Percentiles rank a stretch among this genome's conserved stretches.
Evolutionary conservation across 2,329 filamentous ascomycete species (phyloP).

Genomic region (Aspergillus arachidicola): DNA sequence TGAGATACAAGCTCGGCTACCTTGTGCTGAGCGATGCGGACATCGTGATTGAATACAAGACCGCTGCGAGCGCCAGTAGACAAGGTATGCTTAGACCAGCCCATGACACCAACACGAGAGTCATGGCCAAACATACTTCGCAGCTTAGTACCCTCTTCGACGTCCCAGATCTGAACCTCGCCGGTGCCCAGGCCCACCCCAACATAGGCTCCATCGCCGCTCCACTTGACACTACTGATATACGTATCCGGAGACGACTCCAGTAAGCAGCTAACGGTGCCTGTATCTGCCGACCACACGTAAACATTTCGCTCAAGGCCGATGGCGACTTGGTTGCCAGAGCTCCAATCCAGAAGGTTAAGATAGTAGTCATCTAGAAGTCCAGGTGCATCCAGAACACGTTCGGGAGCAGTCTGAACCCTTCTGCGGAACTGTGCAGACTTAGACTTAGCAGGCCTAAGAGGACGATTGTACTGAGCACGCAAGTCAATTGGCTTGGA

Average conservation of each 20-base stretch:
- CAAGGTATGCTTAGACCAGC: slow-evolving; percentile 97
- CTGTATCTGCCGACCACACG: slow-evolving; percentile 96
- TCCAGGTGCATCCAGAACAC: slow-evolving; percentile 92
- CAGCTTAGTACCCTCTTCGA: slow-evolving; percentile 90
- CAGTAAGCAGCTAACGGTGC: slow-evolving; percentile 82
- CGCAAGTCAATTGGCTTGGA: slow-evolving; percentile 97
- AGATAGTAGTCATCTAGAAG: slow-evolving; percentile 99
- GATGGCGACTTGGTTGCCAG: slow-evolving; percentile 95
- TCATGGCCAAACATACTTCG: slow-evolving; percentile 99
- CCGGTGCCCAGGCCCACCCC: slow-evolving; percentile 92
- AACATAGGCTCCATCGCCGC: slow-evolving; percentile 93
- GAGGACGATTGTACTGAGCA: slow-evolving; percentile 94
- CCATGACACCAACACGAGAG: slow-evolving; percentile 95
- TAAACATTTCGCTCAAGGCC: slow-evolving; percentile 96
- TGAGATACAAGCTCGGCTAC: slow-evolving; percentile 95
- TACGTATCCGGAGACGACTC: slow-evolving; percentile 91
- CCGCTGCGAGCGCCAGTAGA: slow-evolving; percentile 94
- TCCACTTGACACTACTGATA: slow-evolving; percentile 98
- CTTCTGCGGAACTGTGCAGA: slow-evolving; percentile 88
- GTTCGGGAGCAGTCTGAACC: slow-evolving; percentile 91
- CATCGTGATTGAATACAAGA: slow-evolving; percentile 97
- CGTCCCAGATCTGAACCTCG: slow-evolving; percentile 99
- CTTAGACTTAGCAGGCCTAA: slow-evolving; percentile 73
- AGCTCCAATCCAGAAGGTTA: slow-evolving; percentile 98
- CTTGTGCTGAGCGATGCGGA: slow-evolving; percentile 97